Evolutionary conservation across 352 stramenopile genomes (phyloP).

Genomic region (Phytopythium litorale): DNA sequence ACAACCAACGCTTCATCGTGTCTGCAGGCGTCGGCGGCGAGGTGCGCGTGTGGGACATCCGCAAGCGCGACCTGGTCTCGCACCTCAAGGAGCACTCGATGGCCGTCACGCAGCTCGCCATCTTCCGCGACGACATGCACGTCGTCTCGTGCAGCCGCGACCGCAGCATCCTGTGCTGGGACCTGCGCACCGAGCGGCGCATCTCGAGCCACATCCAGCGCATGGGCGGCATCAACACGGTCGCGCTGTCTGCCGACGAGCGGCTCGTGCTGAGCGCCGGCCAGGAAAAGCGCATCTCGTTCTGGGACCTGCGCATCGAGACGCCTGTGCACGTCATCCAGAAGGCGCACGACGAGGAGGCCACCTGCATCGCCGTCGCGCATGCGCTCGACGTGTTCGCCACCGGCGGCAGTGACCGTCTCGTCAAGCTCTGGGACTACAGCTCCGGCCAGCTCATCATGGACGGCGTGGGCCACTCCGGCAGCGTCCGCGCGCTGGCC

Average conservation of each 20-base stretch:
- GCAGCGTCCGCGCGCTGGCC: constrained; percentile 57
- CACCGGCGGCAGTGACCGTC: constrained; percentile 81
- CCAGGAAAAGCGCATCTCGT: constrained; percentile 91
- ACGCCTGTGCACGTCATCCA: constrained; percentile 76
- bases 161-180: constrained; percentile 91
- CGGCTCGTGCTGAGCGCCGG: constrained; percentile 88
- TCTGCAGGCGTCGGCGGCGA: constrained; percentile 81
- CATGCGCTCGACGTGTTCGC: constrained; percentile 83
- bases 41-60: constrained; percentile 92
- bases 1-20: constrained; percentile 89
- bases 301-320: constrained; percentile 89
- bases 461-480: constrained; percentile 78
- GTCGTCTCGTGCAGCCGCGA: constrained; percentile 88
- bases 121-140: constrained; percentile 90
- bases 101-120: constrained; percentile 73
- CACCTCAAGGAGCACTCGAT: constrained; percentile 93
- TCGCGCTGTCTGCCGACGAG: constrained; percentile 86
- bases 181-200: constrained; percentile 83
- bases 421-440: constrained; percentile 89
- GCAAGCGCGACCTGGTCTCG: constrained; percentile 85
- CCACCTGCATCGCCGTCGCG: constrained; percentile 86
- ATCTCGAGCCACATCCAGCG: constrained; percentile 89
- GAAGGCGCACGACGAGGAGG: constrained; percentile 79
- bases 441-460: constrained; percentile 53
- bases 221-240: constrained; percentile 92